Base-by-base conservation (phyloP, 257 asterid species). In the Leonotis leonurus region DNA sequence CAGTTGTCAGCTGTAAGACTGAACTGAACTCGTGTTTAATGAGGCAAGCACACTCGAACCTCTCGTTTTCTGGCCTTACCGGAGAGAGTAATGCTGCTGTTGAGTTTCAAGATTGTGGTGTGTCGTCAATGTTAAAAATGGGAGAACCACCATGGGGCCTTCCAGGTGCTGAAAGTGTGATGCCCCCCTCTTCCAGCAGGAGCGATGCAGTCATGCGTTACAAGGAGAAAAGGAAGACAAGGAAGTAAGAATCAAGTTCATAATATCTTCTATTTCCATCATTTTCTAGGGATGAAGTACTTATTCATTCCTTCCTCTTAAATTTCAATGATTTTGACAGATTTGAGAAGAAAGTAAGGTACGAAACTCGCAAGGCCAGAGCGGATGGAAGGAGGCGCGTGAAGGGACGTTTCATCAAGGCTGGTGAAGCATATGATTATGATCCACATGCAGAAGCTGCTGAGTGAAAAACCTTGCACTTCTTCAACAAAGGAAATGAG, bases 371-470 rank as follows among this genome's bases (percentile, higher is more conserved):
- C 68, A 92, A 92, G 84, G 95, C 92, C 33, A 89, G 97, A 82
- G 99, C 99, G 44, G 99, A 92, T 62, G 88, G 83, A 43, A 80
- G 99, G 81, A 85, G 61, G 69, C 99, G 97, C 24, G 99, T 92
- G 40, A 92, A 92, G 79, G 96, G 99, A 36, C 91, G 99, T 13
- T 92, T 92, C 58, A 79, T 92, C 70, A 92, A 92, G 92, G 97
- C 91, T 8, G 99, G 97, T 25, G 95, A 93, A 53, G 85, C 84
- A 52, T 89, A 83, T 72, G 99, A 93, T 56, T 85, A 86, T 53
- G 99, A 93, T 52, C 96, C 97, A n/a, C 1, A 54, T 84, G 82
- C 67, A 76, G 83, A 72, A 89, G 99, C 80, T 83, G 3, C 83
- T 92, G 80, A 92, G 66, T 68, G 3, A 9, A 32, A 45, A 36